phyloP scores from a whole-genome alignment of 2,329 filamentous ascomycete genomes.

The Penicillium sp. region DNA sequence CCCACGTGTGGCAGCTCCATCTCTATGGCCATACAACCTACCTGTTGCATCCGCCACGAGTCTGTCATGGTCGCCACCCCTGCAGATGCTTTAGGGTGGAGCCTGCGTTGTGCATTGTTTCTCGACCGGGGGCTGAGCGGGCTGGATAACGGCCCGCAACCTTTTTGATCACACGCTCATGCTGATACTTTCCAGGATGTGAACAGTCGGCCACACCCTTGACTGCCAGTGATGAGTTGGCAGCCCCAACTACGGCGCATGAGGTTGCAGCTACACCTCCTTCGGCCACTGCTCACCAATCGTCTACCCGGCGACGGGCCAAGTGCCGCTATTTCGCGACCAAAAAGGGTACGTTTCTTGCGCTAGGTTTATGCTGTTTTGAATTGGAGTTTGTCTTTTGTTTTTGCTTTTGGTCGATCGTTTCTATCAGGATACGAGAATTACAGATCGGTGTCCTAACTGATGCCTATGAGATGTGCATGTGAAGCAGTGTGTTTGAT shows the following conservation, averaged over 20 bases:
- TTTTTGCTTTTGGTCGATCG: not conserved
- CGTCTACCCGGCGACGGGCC: conserved; percentile 17
- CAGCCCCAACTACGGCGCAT: conserved; percentile 33
- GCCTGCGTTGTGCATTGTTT: conserved; percentile 6
- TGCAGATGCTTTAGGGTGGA: conserved; percentile 8
- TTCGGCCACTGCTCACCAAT: conserved; percentile 19
- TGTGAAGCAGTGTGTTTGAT: not conserved
- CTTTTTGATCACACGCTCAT: conserved; percentile 41
- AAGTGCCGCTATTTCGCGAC: conserved; percentile 34
- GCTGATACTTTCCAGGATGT: conserved; percentile 27
- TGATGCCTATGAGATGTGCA: not conserved
- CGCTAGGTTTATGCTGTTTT: conserved; percentile 14
- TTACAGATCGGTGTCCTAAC: not conserved
- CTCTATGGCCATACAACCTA: conserved; percentile 10
- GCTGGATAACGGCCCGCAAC: conserved; percentile 27
- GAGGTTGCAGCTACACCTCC: conserved; percentile 23
- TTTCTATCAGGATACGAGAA: not conserved
- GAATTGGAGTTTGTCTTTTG: not conserved
- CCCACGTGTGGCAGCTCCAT: conserved; percentile 9
- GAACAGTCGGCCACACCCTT: conserved; percentile 19
- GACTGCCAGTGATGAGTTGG: conserved; percentile 37
- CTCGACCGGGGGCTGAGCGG: not conserved
- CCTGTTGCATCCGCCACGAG: conserved; percentile 14
- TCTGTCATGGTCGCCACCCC: conserved; percentile 14
- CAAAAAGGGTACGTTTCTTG: conserved; percentile 29